Evolutionary conservation across 192 early-diverging fungal species (phyloP), one percentile per base, ranked within the genome.

Genomic region (Pilobolus umbonatus): DNA sequence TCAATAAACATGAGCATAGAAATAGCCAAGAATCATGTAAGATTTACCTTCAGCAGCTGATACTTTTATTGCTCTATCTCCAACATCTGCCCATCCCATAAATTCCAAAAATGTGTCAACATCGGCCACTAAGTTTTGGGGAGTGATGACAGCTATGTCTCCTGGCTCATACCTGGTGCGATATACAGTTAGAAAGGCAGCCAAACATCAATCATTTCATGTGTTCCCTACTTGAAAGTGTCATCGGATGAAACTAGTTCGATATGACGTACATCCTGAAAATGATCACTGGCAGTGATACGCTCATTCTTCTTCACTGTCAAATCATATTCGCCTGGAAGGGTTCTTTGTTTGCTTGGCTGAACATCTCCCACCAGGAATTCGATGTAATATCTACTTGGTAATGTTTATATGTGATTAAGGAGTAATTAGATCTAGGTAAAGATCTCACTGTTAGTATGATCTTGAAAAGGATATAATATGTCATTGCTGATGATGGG

Each of bases 191-290:
- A 45, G 35, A 34, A 42, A 22, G 24, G n/a, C 15, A 35, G 21
- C 15, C 29, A 38, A 17, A 24, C 35, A 25, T 54, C 19, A 19
- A 44, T 25, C 11, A 30, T 21, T 21, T 2, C 58, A 3, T 25
- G 24, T 35, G 5, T 19, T 30, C 49, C 24, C 43, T 56, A 42
- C 44, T 39, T 63, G 32, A 62, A 40, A 29, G 53, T 47, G 17
- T 52, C 40, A 12, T 65, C 64, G 14, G 65, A 67, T 7, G 81
- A 61, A 24, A 58, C 50, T n/a, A 96, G 78, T 34, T 73, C 81
- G 6, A 97, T 58, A 60, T 88, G 89, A 17, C 92, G 78, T n/a
- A 98, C 90, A 69, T 97, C 94, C 72, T 97, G 94, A 67, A 92
- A 94, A 64, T 97, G 94, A 34, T 85, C 82, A 1, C 39, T 17